These are phyloP conservation scores for Juncus effusus DNA, from an alignment of 176 grass and related monocot genomes.

Conservation along the genomic window DNA sequence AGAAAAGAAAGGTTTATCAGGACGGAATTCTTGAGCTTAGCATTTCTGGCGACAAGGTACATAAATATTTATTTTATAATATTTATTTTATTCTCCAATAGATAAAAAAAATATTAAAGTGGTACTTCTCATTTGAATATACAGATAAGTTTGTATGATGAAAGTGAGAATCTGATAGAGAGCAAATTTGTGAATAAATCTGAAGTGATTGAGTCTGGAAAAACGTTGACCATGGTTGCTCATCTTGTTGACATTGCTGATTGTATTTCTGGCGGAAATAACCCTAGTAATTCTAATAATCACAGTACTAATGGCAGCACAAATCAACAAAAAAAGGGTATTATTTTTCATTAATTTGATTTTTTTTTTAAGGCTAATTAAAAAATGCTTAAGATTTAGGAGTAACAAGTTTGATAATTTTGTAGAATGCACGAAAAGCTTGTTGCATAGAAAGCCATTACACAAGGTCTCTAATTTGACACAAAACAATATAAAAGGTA, in stretches of 20 bases:
- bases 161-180: conserved; percentile 56
- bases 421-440: conserved; percentile 9
- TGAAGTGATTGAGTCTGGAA: conserved; percentile 41
- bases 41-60: conserved; percentile 47
- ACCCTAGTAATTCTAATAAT: neutral
- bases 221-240: conserved; percentile 45
- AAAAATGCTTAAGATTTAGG: neutral
- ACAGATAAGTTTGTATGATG: conserved; percentile 48
- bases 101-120: neutral
- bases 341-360: neutral
- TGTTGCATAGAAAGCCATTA: neutral
- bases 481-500: neutral
- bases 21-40: conserved; percentile 51
- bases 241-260: conserved; percentile 75
- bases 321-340: neutral
- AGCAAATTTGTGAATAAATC: conserved; percentile 38
- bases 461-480: conserved; percentile 1
- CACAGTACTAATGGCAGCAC: conserved; percentile 1
- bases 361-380: neutral
- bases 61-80: neutral
- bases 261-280: conserved; percentile 1
- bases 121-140: neutral
- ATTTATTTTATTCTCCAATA: neutral
- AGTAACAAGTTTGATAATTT: neutral
- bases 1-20: conserved; percentile 85